phyloP scores from a whole-genome alignment of 495 filamentous ascomycete species.

The Neurospora sp. region DNA sequence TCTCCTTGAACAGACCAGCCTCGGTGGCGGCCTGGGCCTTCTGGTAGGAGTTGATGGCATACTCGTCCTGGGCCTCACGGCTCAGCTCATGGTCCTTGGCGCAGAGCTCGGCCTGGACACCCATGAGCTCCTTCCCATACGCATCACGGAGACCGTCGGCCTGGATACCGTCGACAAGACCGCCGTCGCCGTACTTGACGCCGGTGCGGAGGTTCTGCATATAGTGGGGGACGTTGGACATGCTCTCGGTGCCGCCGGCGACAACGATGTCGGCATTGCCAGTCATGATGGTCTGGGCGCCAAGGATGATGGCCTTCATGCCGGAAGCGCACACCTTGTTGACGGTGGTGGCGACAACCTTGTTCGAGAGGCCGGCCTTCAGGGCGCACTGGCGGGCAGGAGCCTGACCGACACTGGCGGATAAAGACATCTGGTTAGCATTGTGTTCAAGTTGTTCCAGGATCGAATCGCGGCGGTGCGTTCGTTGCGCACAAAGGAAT shows the following conservation, averaged over 20 bases:
- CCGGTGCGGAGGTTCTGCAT: slow-evolving; percentile 72
- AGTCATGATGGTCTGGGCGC: slow-evolving; percentile 91
- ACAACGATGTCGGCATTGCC: slow-evolving; percentile 85
- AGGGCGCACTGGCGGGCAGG: slow-evolving; percentile 91
- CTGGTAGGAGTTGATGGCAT: slow-evolving; percentile 85
- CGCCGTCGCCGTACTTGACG: slow-evolving; percentile 82
- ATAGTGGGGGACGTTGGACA: slow-evolving; percentile 98
- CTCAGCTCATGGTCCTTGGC: slow-evolving; percentile 70
- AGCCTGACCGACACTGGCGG: slow-evolving; percentile 79
- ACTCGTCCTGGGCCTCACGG: slow-evolving; percentile 80
- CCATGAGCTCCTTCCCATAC: slow-evolving; percentile 90
- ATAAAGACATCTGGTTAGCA: slow-evolving; percentile 3
- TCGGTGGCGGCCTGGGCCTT: slow-evolving; percentile 80
- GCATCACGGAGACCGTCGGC: slow-evolving; percentile 89
- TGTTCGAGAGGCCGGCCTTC: slow-evolving; percentile 67
- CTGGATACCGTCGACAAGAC: slow-evolving; percentile 78
- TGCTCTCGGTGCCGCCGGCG: slow-evolving; percentile 90
- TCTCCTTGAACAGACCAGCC: slow-evolving; percentile 74
- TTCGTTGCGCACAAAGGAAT: neutral
- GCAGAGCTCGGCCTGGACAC: slow-evolving; percentile 84
- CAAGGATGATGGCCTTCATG: slow-evolving; percentile 89
- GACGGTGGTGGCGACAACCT: slow-evolving; percentile 78
- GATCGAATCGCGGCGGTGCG: neutral
- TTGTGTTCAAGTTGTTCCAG: neutral
- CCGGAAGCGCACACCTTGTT: slow-evolving; percentile 98